Evolutionary conservation across 805 yeast species (phyloP).

Genomic region (Cyberlindnera sargentensis): DNA sequence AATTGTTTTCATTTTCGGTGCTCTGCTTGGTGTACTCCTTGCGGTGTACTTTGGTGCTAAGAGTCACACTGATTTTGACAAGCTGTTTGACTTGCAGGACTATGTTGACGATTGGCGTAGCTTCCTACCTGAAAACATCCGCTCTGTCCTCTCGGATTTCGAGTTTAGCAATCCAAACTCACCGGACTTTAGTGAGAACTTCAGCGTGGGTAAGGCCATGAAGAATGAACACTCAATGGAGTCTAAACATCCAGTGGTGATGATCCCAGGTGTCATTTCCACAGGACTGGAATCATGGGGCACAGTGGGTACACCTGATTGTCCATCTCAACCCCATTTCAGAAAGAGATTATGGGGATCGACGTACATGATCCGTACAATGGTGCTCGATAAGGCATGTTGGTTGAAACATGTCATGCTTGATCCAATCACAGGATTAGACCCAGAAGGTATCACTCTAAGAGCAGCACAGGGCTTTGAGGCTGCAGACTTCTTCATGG

Average conservation of each 20-base stretch:
- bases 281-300: slow-evolving; percentile 97
- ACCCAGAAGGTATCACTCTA: slow-evolving; percentile 74
- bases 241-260: slow-evolving; percentile 70
- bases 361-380: slow-evolving; percentile 86
- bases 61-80: slow-evolving; percentile 25
- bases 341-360: slow-evolving; percentile 96
- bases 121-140: slow-evolving; percentile 58
- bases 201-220: slow-evolving; percentile 77
- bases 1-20: slow-evolving; percentile 60
- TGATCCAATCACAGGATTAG: slow-evolving; percentile 87
- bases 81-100: slow-evolving; percentile 41
- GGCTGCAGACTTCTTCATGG: slow-evolving; percentile 92
- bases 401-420: slow-evolving; percentile 91
- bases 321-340: slow-evolving; percentile 80
- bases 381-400: slow-evolving; percentile 86
- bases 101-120: slow-evolving; percentile 70
- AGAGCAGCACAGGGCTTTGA: slow-evolving; percentile 96
- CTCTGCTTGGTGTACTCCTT: slow-evolving; percentile 56
- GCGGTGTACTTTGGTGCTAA: slow-evolving; percentile 57
- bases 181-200: slow-evolving; percentile 65
- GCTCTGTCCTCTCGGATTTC: slow-evolving; percentile 52
- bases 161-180: slow-evolving; percentile 19
- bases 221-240: slow-evolving; percentile 40
- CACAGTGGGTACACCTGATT: slow-evolving; percentile 61
- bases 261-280: slow-evolving; percentile 95